These are phyloP conservation scores for Trichosporon sp. DNA, from an alignment of 1,284 basidiomycete species.

Conservation along the genomic window DNA sequence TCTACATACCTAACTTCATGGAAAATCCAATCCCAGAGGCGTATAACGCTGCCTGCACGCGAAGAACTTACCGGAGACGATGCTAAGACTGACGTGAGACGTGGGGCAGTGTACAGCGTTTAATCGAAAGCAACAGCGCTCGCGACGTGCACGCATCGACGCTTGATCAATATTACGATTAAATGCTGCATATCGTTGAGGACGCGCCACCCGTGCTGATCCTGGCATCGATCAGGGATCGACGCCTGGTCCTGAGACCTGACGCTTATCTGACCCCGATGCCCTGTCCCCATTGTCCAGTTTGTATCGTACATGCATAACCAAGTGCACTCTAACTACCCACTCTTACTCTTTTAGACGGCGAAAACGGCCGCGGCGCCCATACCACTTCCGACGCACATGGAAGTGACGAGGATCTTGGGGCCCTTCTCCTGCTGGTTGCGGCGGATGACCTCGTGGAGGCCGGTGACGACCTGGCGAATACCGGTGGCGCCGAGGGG, in stretches of 20 bases:
- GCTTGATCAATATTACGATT: too few relatives aligned
- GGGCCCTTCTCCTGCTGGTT: conserved; percentile 30
- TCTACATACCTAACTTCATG: too few relatives aligned
- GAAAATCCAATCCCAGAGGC: too few relatives aligned
- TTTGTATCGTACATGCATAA: conserved; percentile 12
- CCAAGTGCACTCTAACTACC: neutral
- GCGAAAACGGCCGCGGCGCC: conserved; percentile 6
- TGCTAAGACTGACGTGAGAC: too few relatives aligned
- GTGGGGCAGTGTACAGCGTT: too few relatives aligned
- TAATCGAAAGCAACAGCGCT: too few relatives aligned
- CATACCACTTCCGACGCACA: conserved; percentile 35
- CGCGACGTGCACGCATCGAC: too few relatives aligned
- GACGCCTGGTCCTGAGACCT: neutral
- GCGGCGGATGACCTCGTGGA: conserved; percentile 38
- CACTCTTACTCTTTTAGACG: neutral
- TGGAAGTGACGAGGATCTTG: conserved; percentile 37
- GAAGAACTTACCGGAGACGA: too few relatives aligned
- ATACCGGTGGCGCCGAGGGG: conserved; percentile 38
- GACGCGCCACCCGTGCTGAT: too few relatives aligned
- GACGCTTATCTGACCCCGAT: neutral
- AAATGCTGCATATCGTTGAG: too few relatives aligned
- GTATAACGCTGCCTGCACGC: too few relatives aligned
- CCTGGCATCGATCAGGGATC: too few relatives aligned
- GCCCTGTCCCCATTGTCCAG: neutral
- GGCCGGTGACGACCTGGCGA: conserved; percentile 41